These are phyloP conservation scores for Cicer bijugum DNA, from an alignment of 306 rosid genomes.

Conservation along the genomic window DNA sequence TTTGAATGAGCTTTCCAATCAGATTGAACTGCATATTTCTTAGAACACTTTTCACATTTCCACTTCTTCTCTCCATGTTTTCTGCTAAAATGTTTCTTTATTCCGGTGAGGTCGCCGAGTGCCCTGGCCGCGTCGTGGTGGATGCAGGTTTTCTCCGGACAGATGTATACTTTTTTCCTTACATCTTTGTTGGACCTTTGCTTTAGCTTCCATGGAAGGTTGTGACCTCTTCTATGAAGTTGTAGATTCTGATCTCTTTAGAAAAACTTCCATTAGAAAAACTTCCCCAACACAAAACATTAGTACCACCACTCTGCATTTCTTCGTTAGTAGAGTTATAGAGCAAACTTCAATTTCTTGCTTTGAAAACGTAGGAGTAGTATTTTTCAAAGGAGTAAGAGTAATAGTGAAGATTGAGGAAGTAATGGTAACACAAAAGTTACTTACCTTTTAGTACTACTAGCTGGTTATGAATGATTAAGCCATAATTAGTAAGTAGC, in stretches of 20 bases:
- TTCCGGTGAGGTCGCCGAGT: slow-evolving; percentile 21
- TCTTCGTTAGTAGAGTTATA: no score
- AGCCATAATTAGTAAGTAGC: slow-evolving; percentile 24
- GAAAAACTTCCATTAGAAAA: no score
- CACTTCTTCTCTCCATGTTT: slow-evolving; percentile 29
- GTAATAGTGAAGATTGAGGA: no score
- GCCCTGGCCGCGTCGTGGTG: slow-evolving; percentile 23
- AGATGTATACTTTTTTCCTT: slow-evolving; percentile 20
- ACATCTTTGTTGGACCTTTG: slow-evolving; percentile 16
- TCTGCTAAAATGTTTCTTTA: slow-evolving; percentile 31
- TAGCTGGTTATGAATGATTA: slow-evolving; percentile 12
- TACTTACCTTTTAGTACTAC: not conserved
- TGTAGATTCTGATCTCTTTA: slow-evolving; percentile 22
- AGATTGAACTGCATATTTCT: slow-evolving; percentile 31
- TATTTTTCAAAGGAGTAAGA: no score
- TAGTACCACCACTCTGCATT: no score
- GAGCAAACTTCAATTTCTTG: no score
- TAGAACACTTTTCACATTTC: not conserved
- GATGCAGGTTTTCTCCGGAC: slow-evolving; percentile 18
- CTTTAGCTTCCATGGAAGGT: slow-evolving; percentile 34
- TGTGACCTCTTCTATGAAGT: slow-evolving; percentile 29
- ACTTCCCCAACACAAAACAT: no score
- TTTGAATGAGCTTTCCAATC: slow-evolving; percentile 31
- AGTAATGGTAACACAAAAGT: slow-evolving; percentile 4
- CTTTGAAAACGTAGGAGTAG: no score